These are phyloP conservation scores for Aspergillus udagawae DNA, from an alignment of 2,329 filamentous ascomycete species.

Conservation along the genomic window DNA sequence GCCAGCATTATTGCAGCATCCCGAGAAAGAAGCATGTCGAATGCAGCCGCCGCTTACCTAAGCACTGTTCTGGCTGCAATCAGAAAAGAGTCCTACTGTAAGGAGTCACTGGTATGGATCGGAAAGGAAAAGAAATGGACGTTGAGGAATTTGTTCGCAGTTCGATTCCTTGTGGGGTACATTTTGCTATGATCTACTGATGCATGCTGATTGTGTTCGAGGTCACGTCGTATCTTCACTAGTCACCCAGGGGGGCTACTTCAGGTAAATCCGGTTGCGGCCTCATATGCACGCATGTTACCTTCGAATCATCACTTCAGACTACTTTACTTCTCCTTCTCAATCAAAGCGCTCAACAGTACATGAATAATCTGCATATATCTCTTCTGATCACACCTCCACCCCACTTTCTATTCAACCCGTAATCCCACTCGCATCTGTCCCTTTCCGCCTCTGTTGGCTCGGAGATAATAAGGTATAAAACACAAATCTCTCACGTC, in stretches of 20 bases:
- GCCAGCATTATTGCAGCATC: background rate
- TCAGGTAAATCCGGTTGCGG: background rate
- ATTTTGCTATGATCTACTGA: background rate
- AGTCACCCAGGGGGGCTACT: too few relatives aligned
- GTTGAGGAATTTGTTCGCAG: background rate
- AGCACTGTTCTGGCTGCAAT: background rate
- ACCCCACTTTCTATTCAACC: constrained; percentile 13
- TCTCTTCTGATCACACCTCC: background rate
- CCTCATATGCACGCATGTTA: background rate
- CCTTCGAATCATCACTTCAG: background rate
- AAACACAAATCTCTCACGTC: constrained; percentile 41
- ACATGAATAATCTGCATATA: background rate
- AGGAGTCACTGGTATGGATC: background rate
- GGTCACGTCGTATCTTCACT: too few relatives aligned
- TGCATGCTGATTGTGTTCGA: background rate
- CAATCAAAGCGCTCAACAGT: background rate
- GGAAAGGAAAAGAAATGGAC: background rate
- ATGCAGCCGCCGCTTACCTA: background rate
- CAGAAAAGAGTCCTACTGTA: background rate
- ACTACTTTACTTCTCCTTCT: background rate
- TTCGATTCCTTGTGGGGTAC: background rate
- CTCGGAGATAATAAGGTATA: constrained; percentile 54
- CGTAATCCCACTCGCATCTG: constrained; percentile 57
- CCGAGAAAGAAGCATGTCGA: background rate
- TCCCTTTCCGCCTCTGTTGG: constrained; percentile 52